Conservation (phyloP, 768 basidiomycete genomes). For the Rhizopogon vinicolor region DNA sequence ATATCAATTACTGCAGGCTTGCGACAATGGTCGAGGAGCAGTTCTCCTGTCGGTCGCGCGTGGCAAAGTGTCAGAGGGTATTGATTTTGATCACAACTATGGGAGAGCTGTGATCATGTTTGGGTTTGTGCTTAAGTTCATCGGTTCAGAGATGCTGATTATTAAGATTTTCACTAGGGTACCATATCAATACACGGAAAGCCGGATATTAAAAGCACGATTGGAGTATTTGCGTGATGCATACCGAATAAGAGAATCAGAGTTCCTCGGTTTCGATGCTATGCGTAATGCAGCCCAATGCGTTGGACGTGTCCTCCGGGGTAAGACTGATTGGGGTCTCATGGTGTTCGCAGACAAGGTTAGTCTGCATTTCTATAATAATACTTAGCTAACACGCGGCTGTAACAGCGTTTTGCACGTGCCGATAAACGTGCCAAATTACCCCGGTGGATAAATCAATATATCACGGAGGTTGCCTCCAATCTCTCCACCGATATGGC, state of each 20-base stretch:
- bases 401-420: slow-evolving; percentile 76
- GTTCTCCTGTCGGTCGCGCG: slow-evolving; percentile 95
- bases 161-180: slow-evolving; percentile 45
- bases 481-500: slow-evolving; percentile 99
- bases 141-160: background rate
- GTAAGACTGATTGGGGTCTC: slow-evolving; percentile 99
- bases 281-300: slow-evolving; percentile 99
- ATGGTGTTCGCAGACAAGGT: slow-evolving; percentile 99
- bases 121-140: slow-evolving; percentile 50
- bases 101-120: slow-evolving; percentile 99
- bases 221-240: slow-evolving; percentile 98
- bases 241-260: slow-evolving; percentile 96
- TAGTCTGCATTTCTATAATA: slow-evolving; percentile 3
- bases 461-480: slow-evolving; percentile 96
- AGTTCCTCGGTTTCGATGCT: slow-evolving; percentile 98
- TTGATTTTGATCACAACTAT: slow-evolving; percentile 99
- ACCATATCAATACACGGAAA: slow-evolving; percentile 98
- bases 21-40: slow-evolving; percentile 97
- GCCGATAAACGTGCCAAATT: slow-evolving; percentile 93
- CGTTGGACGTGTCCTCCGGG: slow-evolving; percentile 94
- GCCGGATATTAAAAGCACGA: slow-evolving; percentile 93
- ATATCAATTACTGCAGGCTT: slow-evolving; percentile 55
- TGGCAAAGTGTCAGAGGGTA: slow-evolving; percentile 99
- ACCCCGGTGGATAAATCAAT: slow-evolving; percentile 98
- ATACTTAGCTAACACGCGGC: background rate